Evolutionary conservation across 257 asterid genomes (phyloP), one percentile per base, ranked within the genome.

Genomic region (Plantago elongata): DNA sequence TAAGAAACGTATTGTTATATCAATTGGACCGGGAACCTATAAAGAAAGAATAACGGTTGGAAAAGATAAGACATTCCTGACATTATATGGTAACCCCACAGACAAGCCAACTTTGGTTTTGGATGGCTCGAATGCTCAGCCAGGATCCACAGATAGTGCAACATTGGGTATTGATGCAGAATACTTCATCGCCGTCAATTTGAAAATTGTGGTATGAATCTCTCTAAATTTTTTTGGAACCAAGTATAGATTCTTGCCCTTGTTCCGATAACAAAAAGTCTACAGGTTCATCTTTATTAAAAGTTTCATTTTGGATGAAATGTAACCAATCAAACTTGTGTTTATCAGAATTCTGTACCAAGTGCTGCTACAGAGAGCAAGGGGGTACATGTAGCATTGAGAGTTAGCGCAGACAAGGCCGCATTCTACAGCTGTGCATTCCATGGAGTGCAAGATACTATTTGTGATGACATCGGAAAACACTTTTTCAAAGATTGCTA

Each of bases 31-130:
- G 0, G 87, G 82, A 22, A 65, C 66, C 9, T 81, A 81, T 69
- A 73, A 79, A 42, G 87, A 81, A 68, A 78, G 76, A 60, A 57
- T 81, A 17, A 47, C 73, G 5, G 80, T 81, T n/a, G 77, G 84
- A 0, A 78, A 61, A 0, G 78, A 78, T 38, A 81, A 81, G 62
- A 82, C 80, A 14, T 81, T 56, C 66, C 59, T 81, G 13, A 78
- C 87, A 40, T 15, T 78, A 51, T 73, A 78, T 65, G 87, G 87
- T 1, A 61, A 60, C 4, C 73, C 69, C 13, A 60, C 69, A 13
- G 65, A 57, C 51, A 71, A 77, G 1, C 84, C 87, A 34, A 73
- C 84, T 0, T 9, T 81, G 49, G 60, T 76, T 6, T 57, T 81
- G n/a, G 40, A 73, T 13, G 84, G 82, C 17, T 72, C 87, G 13